These are phyloP conservation scores for Sparassis latifolia DNA, from an alignment of 1,284 basidiomycete genomes.

Conservation along the genomic window DNA sequence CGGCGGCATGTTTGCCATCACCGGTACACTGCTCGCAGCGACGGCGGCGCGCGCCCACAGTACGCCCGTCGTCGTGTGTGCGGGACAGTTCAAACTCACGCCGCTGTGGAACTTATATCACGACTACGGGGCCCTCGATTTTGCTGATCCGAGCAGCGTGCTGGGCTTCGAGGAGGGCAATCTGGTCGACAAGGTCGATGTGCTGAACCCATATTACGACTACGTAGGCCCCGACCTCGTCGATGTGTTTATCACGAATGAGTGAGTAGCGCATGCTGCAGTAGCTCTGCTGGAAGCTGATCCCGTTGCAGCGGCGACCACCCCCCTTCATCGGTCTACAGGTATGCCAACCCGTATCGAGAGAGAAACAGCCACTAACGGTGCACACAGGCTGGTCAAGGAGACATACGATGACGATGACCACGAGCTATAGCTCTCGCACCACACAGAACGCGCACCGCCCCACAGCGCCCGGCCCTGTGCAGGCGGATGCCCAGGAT, in stretches of 20 bases:
- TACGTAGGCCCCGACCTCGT: slow-evolving; percentile 90
- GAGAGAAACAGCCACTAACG: background rate
- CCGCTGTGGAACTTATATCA: slow-evolving; percentile 92
- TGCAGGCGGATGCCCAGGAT: too few relatives aligned
- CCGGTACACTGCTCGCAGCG: slow-evolving; percentile 80
- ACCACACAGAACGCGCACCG: background rate
- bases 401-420: slow-evolving; percentile 93
- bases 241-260: slow-evolving; percentile 94
- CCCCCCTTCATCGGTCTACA: slow-evolving; percentile 86
- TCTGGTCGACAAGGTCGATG: slow-evolving; percentile 79
- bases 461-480: too few relatives aligned
- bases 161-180: slow-evolving; percentile 76
- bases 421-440: slow-evolving; percentile 49
- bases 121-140: slow-evolving; percentile 82
- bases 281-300: slow-evolving; percentile 1
- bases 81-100: slow-evolving; percentile 94
- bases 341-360: slow-evolving; percentile 33
- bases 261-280: slow-evolving; percentile 50
- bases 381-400: slow-evolving; percentile 64
- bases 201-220: slow-evolving; percentile 90
- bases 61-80: slow-evolving; percentile 91
- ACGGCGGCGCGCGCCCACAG: slow-evolving; percentile 89
- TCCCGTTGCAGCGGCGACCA: slow-evolving; percentile 72
- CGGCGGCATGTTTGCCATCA: slow-evolving; percentile 88
- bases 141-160: slow-evolving; percentile 80